Percentiles rank a stretch among this genome's conserved stretches.
These are phyloP conservation scores for Penicillium verrucosum DNA, from an alignment of 2,329 filamentous ascomycete species.

Conservation along the genomic window DNA sequence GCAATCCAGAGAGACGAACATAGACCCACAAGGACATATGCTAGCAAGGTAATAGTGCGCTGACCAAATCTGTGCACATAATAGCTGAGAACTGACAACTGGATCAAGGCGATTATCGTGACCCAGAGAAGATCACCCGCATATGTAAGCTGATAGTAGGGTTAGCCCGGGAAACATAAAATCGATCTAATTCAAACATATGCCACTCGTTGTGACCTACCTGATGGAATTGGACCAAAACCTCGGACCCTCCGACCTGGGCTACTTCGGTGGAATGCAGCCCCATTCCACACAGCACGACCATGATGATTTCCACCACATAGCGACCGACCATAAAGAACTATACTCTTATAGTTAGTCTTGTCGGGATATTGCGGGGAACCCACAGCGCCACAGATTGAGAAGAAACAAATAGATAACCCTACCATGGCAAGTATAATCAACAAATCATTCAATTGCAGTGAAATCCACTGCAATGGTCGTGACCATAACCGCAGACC, in stretches of 20 bases:
- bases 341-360: conserved; percentile 4
- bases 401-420: not conserved
- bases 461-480: conserved; percentile 7
- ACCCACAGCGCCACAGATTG: not conserved
- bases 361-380: not conserved
- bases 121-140: conserved; percentile 19
- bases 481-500: conserved; percentile 20
- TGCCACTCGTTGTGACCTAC: conserved; percentile 2
- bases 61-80: conserved; percentile 15
- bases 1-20: conserved; percentile 14
- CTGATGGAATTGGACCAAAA: conserved; percentile 13
- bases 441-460: conserved; percentile 19
- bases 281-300: conserved; percentile 21
- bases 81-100: conserved; percentile 18
- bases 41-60: conserved; percentile 5
- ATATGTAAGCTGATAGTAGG: conserved; percentile 14
- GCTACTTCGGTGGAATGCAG: conserved; percentile 15
- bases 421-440: conserved; percentile 17
- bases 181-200: not conserved
- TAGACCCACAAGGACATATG: conserved; percentile 10
- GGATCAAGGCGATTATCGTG: conserved; percentile 11
- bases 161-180: not conserved
- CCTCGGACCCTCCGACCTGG: conserved; percentile 5
- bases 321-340: conserved; percentile 19
- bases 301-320: conserved; percentile 16